Evolutionary conservation across 257 asterid species (phyloP).

Genomic region (Solanum sejunctum): DNA sequence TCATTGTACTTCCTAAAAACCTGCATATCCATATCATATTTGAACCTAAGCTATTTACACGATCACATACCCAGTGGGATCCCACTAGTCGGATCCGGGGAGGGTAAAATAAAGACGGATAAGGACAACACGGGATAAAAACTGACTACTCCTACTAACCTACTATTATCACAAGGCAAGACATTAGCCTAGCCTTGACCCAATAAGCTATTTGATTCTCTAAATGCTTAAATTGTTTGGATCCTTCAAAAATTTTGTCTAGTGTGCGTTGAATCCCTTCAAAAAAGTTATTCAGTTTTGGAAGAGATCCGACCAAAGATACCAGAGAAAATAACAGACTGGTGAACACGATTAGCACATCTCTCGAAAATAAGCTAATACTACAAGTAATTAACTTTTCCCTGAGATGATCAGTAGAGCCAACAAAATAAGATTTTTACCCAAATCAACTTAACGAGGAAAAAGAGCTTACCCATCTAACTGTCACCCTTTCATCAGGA

Average conservation of each 20-base stretch:
- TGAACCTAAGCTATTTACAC: not conserved
- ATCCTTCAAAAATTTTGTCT: not conserved
- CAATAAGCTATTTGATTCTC: not conserved
- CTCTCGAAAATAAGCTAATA: not conserved
- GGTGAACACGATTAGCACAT: not conserved
- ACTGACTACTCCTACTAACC: too few species aligned
- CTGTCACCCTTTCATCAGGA: slow-evolving; percentile 65
- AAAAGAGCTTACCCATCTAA: slow-evolving; percentile 75
- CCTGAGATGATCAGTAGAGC: not conserved
- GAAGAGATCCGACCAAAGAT: not conserved
- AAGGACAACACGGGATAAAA: too few species aligned
- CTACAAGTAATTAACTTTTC: not conserved
- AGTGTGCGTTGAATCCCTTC: not conserved
- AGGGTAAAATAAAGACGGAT: too few species aligned
- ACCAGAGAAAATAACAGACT: not conserved
- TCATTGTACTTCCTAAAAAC: slow-evolving; percentile 58
- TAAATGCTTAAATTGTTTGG: not conserved
- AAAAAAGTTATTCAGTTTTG: not conserved
- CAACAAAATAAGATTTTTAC: not conserved
- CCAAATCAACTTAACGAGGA: not conserved
- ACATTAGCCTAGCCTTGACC: too few species aligned
- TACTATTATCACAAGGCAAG: too few species aligned
- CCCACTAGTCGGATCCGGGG: too few species aligned
- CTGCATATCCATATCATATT: slow-evolving; percentile 23
- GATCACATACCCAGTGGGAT: too few species aligned